Base-by-base conservation (phyloP, 1,284 basidiomycete species). In the Tremellales sp. region DNA sequence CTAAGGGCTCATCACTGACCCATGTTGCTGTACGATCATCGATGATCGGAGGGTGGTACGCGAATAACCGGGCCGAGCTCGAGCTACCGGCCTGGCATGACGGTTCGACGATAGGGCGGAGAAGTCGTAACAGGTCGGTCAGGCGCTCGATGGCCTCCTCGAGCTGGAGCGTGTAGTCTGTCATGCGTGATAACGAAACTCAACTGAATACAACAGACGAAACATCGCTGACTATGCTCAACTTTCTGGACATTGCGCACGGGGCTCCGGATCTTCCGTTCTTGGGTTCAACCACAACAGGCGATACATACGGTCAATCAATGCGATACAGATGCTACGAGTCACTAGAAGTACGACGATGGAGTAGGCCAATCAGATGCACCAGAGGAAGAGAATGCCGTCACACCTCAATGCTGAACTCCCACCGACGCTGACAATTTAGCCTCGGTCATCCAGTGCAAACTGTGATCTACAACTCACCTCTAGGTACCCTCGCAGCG, bases 401-500 rank as follows among this genome's bases (percentile, higher is more conserved):
- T n/a, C n/a, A n/a, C n/a, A n/a, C n/a, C 15, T 36, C 33, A 15
- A 36, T 36, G 33, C 15, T 36, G 43, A 65, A 61, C 46, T 62
- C 61, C 88, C 87, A 64, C 41, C 62, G 62, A 12, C 56, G 55
- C 60, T 61, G n/a, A 33, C n/a, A 40, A 7, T 42, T 44, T 23
- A 40, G 37, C 24, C 12, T 36, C 27, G 22, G 11, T 27, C 13
- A 19, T 19, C 17, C 13, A 19, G 24, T 22, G 41, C n/a, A 13
- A 21, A 13, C 27, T 23, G 15, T 26, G 2, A 24, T 5, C 19
- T 22, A 23, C 12, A 19, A 58, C 92, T 77, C 17, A 84, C 89
- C 54, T 97, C 93, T 42, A 86, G 76, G 76, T 91, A 94, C 2
- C 93, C 94, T 56, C 81, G 82, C 0, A 92, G 85, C 1, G 94